Percentiles rank a stretch among this genome's conserved stretches.
phyloP scores from a whole-genome alignment of 352 stramenopile species.

The Pythium volutum region DNA sequence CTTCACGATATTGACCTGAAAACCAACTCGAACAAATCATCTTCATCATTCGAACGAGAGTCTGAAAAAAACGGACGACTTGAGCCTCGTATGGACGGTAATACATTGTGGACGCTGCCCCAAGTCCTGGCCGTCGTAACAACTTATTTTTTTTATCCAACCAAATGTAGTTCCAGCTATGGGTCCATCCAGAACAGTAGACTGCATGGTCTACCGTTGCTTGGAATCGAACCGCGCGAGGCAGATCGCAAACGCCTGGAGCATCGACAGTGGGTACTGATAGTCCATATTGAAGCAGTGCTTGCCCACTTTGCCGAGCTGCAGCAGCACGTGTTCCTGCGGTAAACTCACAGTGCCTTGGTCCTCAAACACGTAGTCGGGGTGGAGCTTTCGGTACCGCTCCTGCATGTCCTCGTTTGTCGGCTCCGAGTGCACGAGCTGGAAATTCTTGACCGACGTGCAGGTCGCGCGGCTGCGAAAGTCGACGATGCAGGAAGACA shows the following conservation, averaged over 20 bases:
- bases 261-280: conserved; percentile 89
- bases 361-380: conserved; percentile 78
- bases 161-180: too few species aligned
- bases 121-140: too few species aligned
- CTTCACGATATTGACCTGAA: too few species aligned
- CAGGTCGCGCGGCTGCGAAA: conserved; percentile 89
- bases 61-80: too few species aligned
- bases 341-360: conserved; percentile 79
- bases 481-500: conserved; percentile 91
- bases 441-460: conserved; percentile 92
- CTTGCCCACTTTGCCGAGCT: conserved; percentile 87
- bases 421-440: conserved; percentile 86
- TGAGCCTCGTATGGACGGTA: too few species aligned
- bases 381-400: conserved; percentile 64
- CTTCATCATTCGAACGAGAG: too few species aligned
- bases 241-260: conserved; percentile 92
- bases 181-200: too few species aligned
- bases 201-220: conserved; percentile 52
- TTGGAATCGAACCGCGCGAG: conserved; percentile 91
- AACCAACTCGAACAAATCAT: too few species aligned
- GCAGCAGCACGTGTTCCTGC: conserved; percentile 80
- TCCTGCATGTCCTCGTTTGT: conserved; percentile 65
- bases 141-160: too few species aligned
- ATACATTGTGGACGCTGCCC: too few species aligned
- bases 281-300: conserved; percentile 96